phyloP scores from a whole-genome alignment of 1,284 basidiomycete species.

The Apiotrichum akiyoshidainum region DNA sequence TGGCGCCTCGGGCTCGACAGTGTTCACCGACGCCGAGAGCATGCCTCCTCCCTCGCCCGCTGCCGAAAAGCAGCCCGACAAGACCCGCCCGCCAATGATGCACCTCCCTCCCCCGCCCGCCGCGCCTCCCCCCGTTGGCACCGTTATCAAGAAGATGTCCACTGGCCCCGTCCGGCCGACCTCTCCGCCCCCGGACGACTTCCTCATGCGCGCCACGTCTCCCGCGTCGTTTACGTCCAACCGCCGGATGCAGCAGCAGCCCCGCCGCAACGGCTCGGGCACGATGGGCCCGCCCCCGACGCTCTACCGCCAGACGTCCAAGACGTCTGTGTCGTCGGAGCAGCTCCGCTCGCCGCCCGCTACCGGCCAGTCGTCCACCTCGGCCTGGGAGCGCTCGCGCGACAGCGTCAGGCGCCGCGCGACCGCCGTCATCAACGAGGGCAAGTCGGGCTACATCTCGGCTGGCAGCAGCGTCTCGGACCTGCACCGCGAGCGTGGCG shows the following conservation, averaged over 20 bases:
- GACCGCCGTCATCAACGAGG: constrained; percentile 18
- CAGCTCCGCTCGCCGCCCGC: background rate
- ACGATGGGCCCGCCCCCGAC: constrained; percentile 62
- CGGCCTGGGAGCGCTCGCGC: constrained; percentile 45
- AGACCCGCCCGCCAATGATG: constrained; percentile 77
- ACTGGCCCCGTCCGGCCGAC: constrained; percentile 64
- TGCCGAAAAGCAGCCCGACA: constrained; percentile 58
- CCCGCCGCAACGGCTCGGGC: background rate
- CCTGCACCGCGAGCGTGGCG: constrained; percentile 27
- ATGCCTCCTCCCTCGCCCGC: constrained; percentile 22
- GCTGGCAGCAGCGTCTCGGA: constrained; percentile 32
- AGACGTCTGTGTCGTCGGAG: constrained; percentile 64
- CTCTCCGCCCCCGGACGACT: constrained; percentile 82
- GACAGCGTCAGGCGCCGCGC: constrained; percentile 44
- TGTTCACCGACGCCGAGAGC: background rate
- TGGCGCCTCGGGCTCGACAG: background rate
- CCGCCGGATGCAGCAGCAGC: constrained; percentile 1
- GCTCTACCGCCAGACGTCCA: constrained; percentile 69
- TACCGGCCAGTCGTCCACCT: constrained; percentile 49
- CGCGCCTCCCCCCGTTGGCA: constrained; percentile 66
- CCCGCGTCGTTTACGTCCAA: constrained; percentile 55
- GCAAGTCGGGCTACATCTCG: constrained; percentile 28
- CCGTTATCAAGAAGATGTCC: constrained; percentile 44
- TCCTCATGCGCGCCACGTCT: constrained; percentile 79
- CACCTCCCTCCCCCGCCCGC: constrained; percentile 76